These are phyloP conservation scores for Penicillium alfredii DNA, from an alignment of 495 filamentous ascomycete genomes.

Conservation along the genomic window DNA sequence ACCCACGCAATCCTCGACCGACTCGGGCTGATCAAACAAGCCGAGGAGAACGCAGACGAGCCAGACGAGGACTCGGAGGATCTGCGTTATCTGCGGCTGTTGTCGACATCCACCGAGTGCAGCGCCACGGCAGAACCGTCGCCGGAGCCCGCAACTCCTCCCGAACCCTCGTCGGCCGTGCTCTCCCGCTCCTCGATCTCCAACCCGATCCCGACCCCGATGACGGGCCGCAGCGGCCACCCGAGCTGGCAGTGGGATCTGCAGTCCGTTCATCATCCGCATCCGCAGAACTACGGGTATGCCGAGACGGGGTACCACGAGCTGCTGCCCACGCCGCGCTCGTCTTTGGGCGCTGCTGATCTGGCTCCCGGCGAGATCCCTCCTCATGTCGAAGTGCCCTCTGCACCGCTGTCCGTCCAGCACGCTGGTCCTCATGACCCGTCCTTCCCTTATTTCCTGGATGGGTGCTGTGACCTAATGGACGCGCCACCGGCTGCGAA, in stretches of 20 bases:
- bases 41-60: conserved; percentile 39
- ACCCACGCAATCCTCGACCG: conserved; percentile 45
- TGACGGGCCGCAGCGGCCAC: conserved; percentile 13
- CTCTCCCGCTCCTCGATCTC: conserved; percentile 10
- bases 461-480: no score
- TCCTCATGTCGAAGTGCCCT: conserved; percentile 14
- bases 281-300: conserved; percentile 16
- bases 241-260: conserved; percentile 34
- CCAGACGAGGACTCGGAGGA: conserved; percentile 37
- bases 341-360: conserved; percentile 12
- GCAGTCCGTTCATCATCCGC: conserved; percentile 17
- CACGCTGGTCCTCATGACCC: conserved; percentile 9
- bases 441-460: conserved; percentile 16
- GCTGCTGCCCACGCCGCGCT: conserved; percentile 18
- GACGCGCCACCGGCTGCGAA: conserved; percentile 17
- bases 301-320: conserved; percentile 21
- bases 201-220: conserved; percentile 16
- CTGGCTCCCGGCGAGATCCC: conserved; percentile 16
- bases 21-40: conserved; percentile 43
- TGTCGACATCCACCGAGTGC: conserved; percentile 38
- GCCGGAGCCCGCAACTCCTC: conserved; percentile 36
- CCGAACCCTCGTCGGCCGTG: conserved; percentile 28
- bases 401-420: conserved; percentile 8
- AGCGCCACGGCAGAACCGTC: conserved; percentile 39
- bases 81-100: conserved; percentile 31